Evolutionary conservation across 805 yeast species (phyloP).

Genomic region (Maudiozyma saulgeensis): DNA sequence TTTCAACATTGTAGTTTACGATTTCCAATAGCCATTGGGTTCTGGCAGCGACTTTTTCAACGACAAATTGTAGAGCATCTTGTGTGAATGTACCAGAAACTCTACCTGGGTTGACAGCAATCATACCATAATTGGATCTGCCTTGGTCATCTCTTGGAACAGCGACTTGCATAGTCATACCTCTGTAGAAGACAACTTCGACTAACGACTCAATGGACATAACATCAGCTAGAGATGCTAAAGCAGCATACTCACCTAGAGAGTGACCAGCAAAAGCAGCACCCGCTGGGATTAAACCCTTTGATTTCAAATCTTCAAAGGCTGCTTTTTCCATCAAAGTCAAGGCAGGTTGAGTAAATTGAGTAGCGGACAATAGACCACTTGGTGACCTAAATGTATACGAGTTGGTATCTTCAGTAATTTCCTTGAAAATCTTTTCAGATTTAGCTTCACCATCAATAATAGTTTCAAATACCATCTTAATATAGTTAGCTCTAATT

Average conservation of each 20-base stretch:
- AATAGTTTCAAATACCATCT: constrained; percentile 96
- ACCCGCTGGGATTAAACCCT: constrained; percentile 90
- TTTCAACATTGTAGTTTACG: constrained; percentile 96
- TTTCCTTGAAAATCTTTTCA: constrained; percentile 92
- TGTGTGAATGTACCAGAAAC: constrained; percentile 82
- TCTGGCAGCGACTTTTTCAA: constrained; percentile 71
- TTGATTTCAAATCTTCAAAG: constrained; percentile 92
- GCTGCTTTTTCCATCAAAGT: constrained; percentile 99
- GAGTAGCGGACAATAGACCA: constrained; percentile 95
- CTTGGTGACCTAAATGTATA: constrained; percentile 86
- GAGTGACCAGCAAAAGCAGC: constrained; percentile 98
- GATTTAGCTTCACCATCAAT: constrained; percentile 74
- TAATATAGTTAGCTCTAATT: constrained; percentile 87
- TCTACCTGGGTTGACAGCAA: constrained; percentile 96
- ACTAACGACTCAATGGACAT: constrained; percentile 97
- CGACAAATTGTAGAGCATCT: constrained; percentile 89
- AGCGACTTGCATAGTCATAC: constrained; percentile 99
- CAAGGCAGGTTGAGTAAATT: constrained; percentile 98
- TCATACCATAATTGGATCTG: constrained; percentile 98
- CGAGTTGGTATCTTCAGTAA: constrained; percentile 70
- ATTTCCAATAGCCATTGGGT: constrained; percentile 94
- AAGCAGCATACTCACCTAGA: constrained; percentile 96
- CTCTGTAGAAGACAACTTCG: constrained; percentile 97
- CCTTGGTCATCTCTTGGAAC: constrained; percentile 95
- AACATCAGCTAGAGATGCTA: constrained; percentile 93